A percentile compares a stretch with the other conserved stretches of the same genome.
phyloP scores from a whole-genome alignment of 2,329 filamentous ascomycete species.

The Phoma herbarum region DNA sequence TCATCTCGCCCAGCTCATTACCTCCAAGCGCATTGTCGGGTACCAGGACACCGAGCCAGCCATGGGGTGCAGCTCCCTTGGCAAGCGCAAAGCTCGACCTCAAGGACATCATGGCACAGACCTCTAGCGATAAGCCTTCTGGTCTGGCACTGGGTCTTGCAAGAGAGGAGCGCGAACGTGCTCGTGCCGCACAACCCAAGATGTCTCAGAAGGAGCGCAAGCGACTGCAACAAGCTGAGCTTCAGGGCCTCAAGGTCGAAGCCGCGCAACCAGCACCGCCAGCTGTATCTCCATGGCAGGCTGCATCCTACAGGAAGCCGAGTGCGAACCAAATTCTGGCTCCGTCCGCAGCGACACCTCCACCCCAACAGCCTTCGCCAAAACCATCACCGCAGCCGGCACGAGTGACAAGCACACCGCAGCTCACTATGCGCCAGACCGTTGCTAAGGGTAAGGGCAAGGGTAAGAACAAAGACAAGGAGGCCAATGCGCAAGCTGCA shows the following conservation, averaged over 20 bases:
- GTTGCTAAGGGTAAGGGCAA: conserved; percentile 50
- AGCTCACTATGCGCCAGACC: conserved; percentile 70
- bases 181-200: conserved; percentile 61
- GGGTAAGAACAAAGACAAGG: conserved; percentile 35
- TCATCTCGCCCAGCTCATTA: conserved; percentile 34
- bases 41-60: conserved; percentile 47
- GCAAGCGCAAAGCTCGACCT: conserved; percentile 73
- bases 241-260: conserved; percentile 41
- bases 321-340: conserved; percentile 30
- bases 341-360: conserved; percentile 8
- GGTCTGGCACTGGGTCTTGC: conserved; percentile 63
- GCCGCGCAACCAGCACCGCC: conserved; percentile 43
- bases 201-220: conserved; percentile 94
- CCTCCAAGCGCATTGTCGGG: conserved; percentile 33
- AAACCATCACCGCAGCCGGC: conserved; percentile 29
- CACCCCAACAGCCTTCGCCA: conserved; percentile 22
- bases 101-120: conserved; percentile 77
- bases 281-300: conserved; percentile 48
- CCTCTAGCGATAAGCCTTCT: conserved; percentile 60
- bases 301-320: conserved; percentile 43
- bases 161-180: conserved; percentile 52
- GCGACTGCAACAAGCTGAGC: conserved; percentile 55
- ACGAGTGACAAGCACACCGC: conserved; percentile 52
- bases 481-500: conserved; percentile 24
- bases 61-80: conserved; percentile 65